A percentile compares a stretch with the other conserved stretches of the same genome.
These are phyloP conservation scores for Daphne laureola DNA, from an alignment of 441 rosid species.

Conservation along the genomic window DNA sequence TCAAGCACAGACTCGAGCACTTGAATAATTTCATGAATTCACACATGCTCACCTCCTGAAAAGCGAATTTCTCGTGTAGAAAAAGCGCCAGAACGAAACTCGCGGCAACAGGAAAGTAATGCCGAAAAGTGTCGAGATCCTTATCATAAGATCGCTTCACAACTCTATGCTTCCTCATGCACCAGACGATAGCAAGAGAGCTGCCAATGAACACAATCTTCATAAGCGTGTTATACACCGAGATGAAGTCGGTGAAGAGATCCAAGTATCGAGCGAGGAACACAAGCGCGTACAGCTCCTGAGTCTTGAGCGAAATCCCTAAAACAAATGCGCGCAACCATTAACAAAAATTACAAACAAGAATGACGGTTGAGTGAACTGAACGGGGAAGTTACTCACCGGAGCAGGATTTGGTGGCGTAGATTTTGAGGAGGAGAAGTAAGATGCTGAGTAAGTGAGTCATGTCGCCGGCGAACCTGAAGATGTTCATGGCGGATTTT, in stretches of 20 bases:
- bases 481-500: conserved; percentile 64
- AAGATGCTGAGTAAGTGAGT: conserved; percentile 81
- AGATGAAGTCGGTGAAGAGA: conserved; percentile 64
- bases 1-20: conserved; percentile 8
- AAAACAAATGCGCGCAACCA: neutral
- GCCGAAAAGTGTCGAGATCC: conserved; percentile 84
- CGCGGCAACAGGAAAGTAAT: conserved; percentile 45
- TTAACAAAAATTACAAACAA: neutral
- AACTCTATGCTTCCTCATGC: conserved; percentile 62
- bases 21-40: neutral
- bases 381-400: conserved; percentile 45
- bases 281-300: conserved; percentile 82
- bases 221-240: conserved; percentile 80
- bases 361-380: neutral
- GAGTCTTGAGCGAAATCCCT: conserved; percentile 90
- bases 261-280: conserved; percentile 81
- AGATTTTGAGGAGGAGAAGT: conserved; percentile 90
- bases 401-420: conserved; percentile 89
- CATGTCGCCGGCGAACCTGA: conserved; percentile 92
- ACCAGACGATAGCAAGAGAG: conserved; percentile 86
- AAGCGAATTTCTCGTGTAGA: conserved; percentile 62
- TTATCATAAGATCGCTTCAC: conserved; percentile 75
- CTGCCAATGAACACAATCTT: conserved; percentile 78
- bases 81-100: conserved; percentile 55
- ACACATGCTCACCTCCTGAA: conserved; percentile 48